Base-by-base conservation (phyloP, 345 rosid genomes). In the Salix purpurea region DNA sequence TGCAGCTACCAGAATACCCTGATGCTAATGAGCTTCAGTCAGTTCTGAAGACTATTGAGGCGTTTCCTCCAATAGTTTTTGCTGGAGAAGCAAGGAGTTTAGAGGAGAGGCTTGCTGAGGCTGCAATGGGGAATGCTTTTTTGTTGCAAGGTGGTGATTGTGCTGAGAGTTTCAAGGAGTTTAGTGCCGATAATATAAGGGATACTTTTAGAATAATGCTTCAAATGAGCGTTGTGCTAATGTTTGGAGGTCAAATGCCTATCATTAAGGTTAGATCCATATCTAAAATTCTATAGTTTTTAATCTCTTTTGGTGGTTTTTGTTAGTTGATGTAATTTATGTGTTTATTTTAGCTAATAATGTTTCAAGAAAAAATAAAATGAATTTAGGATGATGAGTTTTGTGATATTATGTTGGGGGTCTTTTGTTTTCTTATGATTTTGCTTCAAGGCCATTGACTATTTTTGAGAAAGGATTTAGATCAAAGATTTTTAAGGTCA, bases 151-250 rank as follows among this genome's bases (percentile, higher is more conserved):
- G 83, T 18, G 80, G 83, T 3, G 83, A 80, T 60, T 80, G 80
- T 36, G 83, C 83, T 9, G 83, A 80, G 83, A 80, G 80, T 67
- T 80, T 80, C 65, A 80, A 80, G 74, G 83, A 80, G 77, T 80
- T 80, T 50, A 80, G 73, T 62, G 83, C 80, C 24, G 76, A 72
- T 48, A 76, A 72, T 16, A 80, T 76, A 11, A 72, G 83, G 36
- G 83, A 80, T 67, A 80, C 80, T 28, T 76, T 80, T 42, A 80
- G 83, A 30, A 61, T 80, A 24, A 61, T 80, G 24, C 77, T 80
- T 67, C 80, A 80, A 74, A 80, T 80, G 80, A 40, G 83, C 14
- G 80, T 62, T 58, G 83, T 76, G 7, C 77, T 80, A 5, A 80
- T 76, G 80, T 80, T 80, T 61, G 83, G 83, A 34, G 80, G 77